Percentiles rank a stretch among this genome's conserved stretches.
Conservation (phyloP, 2,329 filamentous ascomycete genomes). For the Davidsoniella eucalypti region DNA sequence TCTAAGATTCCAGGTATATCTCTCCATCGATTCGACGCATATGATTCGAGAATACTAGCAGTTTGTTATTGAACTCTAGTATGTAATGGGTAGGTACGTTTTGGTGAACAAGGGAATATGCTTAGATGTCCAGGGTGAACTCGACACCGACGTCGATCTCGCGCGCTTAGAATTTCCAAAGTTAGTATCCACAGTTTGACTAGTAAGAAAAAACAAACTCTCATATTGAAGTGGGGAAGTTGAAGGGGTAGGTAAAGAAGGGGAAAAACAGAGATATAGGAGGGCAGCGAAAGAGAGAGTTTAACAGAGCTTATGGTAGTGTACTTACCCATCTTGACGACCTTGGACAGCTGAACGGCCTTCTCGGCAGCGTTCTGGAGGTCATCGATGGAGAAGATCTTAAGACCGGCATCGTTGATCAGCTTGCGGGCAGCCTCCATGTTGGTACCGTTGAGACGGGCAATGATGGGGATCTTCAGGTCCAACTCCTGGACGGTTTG, state of each 20-base stretch:
- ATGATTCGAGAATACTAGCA: slow-evolving; percentile 1
- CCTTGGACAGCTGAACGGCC: slow-evolving; percentile 96
- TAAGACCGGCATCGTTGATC: slow-evolving; percentile 94
- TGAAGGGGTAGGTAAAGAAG: slow-evolving; percentile 14
- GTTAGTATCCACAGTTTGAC: slow-evolving; percentile 3
- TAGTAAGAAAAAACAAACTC: neutral
- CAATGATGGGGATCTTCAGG: slow-evolving; percentile 91
- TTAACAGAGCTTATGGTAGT: slow-evolving; percentile 12
- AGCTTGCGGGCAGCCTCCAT: slow-evolving; percentile 82
- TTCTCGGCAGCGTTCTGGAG: slow-evolving; percentile 95
- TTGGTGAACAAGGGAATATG: slow-evolving; percentile 3
- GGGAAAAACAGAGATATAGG: slow-evolving; percentile 10
- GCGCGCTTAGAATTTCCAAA: slow-evolving; percentile 40
- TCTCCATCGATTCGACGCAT: too few relatives aligned
- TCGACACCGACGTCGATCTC: slow-evolving; percentile 96
- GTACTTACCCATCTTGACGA: slow-evolving; percentile 85
- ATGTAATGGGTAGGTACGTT: neutral
- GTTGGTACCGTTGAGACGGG: slow-evolving; percentile 95
- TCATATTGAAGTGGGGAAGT: slow-evolving; percentile 2
- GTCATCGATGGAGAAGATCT: slow-evolving; percentile 99
- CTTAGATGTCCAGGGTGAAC: slow-evolving; percentile 85
- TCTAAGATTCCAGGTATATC: slow-evolving; percentile 1
- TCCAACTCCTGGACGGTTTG: slow-evolving; percentile 88
- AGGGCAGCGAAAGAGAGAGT: too few relatives aligned
- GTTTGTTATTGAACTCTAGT: neutral